phyloP scores from a whole-genome alignment of 208 protist genomes.

The Naegleria lovaniensis region DNA sequence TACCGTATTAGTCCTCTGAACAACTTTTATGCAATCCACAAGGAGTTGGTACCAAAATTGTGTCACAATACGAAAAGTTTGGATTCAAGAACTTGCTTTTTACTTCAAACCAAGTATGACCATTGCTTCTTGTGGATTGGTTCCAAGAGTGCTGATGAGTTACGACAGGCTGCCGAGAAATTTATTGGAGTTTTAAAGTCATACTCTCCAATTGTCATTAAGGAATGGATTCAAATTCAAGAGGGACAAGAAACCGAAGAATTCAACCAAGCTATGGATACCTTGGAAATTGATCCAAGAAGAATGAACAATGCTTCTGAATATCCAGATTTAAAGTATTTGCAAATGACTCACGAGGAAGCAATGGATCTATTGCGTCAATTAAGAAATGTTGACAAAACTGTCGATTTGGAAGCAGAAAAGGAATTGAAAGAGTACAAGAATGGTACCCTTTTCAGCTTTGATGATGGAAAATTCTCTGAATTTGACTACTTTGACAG shows the following conservation, averaged over 20 bases:
- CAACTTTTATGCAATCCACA: background rate
- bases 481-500: conserved; percentile 8
- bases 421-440: background rate
- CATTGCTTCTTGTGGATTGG: background rate
- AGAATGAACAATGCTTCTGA: background rate
- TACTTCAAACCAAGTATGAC: background rate
- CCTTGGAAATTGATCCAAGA: background rate
- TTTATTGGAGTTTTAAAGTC: background rate
- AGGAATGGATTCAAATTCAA: background rate
- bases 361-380: background rate
- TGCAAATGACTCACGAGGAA: background rate
- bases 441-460: background rate
- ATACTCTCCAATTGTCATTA: background rate
- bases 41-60: background rate
- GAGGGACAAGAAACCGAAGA: background rate
- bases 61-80: background rate
- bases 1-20: conserved; percentile 11
- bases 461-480: background rate
- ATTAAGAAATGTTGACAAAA: background rate
- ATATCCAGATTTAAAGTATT: background rate
- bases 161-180: background rate
- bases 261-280: background rate
- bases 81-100: conserved; percentile 19
- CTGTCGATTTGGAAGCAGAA: background rate
- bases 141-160: background rate